Percentiles rank a stretch among this genome's conserved stretches.
phyloP scores from a whole-genome alignment of 2,329 filamentous ascomycete species.

The Tolypocladium paradoxum region DNA sequence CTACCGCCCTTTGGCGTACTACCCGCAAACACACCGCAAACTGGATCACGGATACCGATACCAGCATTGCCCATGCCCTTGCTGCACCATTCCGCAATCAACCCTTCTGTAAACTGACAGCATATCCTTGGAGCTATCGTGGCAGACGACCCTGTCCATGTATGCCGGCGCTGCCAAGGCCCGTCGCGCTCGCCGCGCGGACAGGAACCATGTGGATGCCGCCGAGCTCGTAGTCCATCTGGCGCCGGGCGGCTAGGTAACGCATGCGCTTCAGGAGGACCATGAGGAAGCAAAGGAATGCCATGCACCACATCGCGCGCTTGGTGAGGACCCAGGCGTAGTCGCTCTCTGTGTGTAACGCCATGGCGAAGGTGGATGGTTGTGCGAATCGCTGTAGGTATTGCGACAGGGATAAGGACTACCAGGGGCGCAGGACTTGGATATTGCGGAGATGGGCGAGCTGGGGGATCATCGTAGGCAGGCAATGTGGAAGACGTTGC shows the following conservation, averaged over 20 bases:
- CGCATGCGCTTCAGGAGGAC: neutral
- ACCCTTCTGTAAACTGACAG: neutral
- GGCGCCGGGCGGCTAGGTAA: neutral
- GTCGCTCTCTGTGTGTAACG: too few relatives aligned
- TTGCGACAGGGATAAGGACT: neutral
- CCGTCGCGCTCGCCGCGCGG: neutral
- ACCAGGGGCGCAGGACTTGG: neutral
- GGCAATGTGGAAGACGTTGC: neutral
- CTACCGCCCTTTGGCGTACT: too few relatives aligned
- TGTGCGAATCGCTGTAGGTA: too few relatives aligned
- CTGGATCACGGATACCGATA: neutral
- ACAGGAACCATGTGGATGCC: neutral
- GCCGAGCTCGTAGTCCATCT: neutral
- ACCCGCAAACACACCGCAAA: neutral
- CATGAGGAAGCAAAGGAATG: neutral
- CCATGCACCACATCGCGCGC: neutral
- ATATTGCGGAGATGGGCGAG: neutral
- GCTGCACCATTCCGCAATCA: neutral
- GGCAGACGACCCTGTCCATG: neutral
- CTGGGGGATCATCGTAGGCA: neutral
- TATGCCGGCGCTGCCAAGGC: neutral
- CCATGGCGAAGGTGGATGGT: neutral
- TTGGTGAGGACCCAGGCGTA: neutral
- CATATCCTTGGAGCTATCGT: neutral
- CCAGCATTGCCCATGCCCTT: neutral